Evolutionary conservation across 495 filamentous ascomycete species (phyloP).

Genomic region (Xylaria flabelliformis): DNA sequence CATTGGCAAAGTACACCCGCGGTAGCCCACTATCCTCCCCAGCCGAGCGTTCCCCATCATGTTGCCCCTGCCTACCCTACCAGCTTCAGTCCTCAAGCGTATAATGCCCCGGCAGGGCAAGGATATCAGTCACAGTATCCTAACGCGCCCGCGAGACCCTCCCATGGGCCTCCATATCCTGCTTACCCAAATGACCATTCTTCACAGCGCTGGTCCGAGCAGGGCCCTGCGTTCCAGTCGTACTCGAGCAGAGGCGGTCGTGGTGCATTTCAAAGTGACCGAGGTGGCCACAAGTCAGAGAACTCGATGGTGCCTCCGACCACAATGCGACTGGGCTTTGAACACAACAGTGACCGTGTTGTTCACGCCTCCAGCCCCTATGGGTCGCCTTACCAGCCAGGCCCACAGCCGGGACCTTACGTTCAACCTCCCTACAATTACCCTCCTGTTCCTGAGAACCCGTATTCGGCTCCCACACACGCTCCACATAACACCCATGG

Average conservation of each 20-base stretch:
- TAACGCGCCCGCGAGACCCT: conserved; percentile 36
- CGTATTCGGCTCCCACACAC: conserved; percentile 46
- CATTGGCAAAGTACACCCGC: conserved; percentile 45
- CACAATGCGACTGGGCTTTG: conserved; percentile 35
- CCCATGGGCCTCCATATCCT: conserved; percentile 42
- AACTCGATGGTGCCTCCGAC: conserved; percentile 34
- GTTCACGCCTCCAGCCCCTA: conserved; percentile 17
- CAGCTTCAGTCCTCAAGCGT: conserved; percentile 59
- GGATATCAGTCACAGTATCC: conserved; percentile 42
- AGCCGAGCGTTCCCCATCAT: conserved; percentile 45
- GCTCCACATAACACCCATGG: conserved; percentile 40
- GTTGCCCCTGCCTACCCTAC: conserved; percentile 57
- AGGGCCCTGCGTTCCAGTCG: conserved; percentile 31
- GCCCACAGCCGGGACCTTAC: conserved; percentile 37
- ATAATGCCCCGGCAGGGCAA: conserved; percentile 44
- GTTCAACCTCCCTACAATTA: conserved; percentile 45
- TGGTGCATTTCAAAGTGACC: conserved; percentile 40
- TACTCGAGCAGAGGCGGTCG: conserved; percentile 40
- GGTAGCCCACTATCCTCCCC: conserved; percentile 38
- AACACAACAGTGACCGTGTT: conserved; percentile 29
- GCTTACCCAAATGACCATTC: conserved; percentile 39
- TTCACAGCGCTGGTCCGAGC: conserved; percentile 44
- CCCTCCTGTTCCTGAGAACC: conserved; percentile 42
- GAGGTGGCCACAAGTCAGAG: conserved; percentile 38
- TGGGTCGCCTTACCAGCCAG: conserved; percentile 29